Evolutionary conservation across 202 grass and related monocot species (phyloP).

Genomic region (Zizania palustris): DNA sequence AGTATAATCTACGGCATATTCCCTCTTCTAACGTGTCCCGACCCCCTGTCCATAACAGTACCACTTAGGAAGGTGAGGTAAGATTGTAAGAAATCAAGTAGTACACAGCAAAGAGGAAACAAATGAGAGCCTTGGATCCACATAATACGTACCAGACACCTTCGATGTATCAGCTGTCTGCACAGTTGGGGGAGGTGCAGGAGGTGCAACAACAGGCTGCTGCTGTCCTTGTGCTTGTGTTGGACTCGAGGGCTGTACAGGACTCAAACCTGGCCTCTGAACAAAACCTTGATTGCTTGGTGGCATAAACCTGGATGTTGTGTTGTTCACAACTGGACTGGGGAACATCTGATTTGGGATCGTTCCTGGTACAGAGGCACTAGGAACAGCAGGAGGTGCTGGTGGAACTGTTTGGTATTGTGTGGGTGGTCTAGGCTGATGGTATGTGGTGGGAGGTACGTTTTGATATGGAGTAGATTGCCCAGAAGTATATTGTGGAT

Average conservation of each 20-base stretch:
- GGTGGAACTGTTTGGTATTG: conserved; percentile 51
- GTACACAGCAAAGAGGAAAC: conserved; percentile 14
- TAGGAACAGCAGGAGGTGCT: conserved; percentile 48
- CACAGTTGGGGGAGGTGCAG: conserved; percentile 77
- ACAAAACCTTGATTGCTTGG: conserved; percentile 68
- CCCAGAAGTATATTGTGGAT: conserved; percentile 42
- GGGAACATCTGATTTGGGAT: conserved; percentile 61
- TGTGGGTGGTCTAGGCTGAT: conserved; percentile 55
- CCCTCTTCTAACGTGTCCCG: too few relatives aligned
- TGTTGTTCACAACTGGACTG: conserved; percentile 54
- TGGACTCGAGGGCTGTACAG: conserved; percentile 84
- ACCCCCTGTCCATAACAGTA: too few relatives aligned
- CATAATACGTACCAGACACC: conserved; percentile 69
- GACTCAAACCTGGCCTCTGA: conserved; percentile 60
- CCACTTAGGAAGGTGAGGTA: conserved; percentile 19
- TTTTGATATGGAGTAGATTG: conserved; percentile 34
- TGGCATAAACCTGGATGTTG: conserved; percentile 64
- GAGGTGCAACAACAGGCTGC: conserved; percentile 53
- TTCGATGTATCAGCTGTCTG: conserved; percentile 95
- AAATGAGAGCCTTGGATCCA: conserved; percentile 8
- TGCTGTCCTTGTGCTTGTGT: conserved; percentile 53
- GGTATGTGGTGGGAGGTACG: conserved; percentile 51
- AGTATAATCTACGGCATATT: too few relatives aligned
- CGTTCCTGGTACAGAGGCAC: conserved; percentile 44
- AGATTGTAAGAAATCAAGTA: neutral